Conservation (phyloP, 2,329 filamentous ascomycete species). For the Fusarium penzigii region DNA sequence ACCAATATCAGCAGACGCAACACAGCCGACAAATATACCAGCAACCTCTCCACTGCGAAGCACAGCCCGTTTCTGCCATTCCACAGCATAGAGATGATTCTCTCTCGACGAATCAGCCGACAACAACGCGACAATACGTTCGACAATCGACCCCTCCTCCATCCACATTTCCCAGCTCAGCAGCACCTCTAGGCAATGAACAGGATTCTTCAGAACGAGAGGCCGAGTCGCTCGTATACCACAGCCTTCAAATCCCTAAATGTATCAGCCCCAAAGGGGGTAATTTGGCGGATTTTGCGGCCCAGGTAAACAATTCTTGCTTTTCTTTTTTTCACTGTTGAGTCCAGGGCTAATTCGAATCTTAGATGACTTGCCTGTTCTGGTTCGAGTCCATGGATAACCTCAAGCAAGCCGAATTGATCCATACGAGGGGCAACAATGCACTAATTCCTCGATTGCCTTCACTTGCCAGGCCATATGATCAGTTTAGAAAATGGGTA, state of each 20-base stretch:
- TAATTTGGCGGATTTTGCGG: conserved; percentile 79
- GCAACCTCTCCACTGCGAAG: conserved; percentile 10
- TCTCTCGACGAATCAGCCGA: conserved; percentile 15
- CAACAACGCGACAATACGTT: conserved; percentile 32
- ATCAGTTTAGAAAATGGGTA: conserved; percentile 91
- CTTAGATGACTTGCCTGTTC: conserved; percentile 89
- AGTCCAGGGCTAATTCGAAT: conserved; percentile 9
- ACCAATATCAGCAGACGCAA: conserved; percentile 12
- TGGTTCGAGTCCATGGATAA: conserved; percentile 93
- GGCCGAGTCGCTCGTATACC: conserved; percentile 50
- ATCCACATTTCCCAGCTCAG: conserved; percentile 22
- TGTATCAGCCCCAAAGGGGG: conserved; percentile 76
- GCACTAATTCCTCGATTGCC: conserved; percentile 56
- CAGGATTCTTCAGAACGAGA: conserved; percentile 38
- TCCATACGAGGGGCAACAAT: conserved; percentile 44
- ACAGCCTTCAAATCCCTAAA: conserved; percentile 70
- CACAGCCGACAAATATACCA: conserved; percentile 14
- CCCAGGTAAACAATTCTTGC: conserved; percentile 57
- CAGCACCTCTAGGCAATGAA: conserved; percentile 30
- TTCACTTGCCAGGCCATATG: conserved; percentile 72
- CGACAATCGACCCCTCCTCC: conserved; percentile 40
- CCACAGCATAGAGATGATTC: conserved; percentile 20
- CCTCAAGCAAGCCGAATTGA: conserved; percentile 71
- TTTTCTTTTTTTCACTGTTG: conserved; percentile 20
- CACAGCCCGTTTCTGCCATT: conserved; percentile 12